These are phyloP conservation scores for Xerocomellus dryophilus DNA, from an alignment of 768 basidiomycete genomes.

Conservation along the genomic window DNA sequence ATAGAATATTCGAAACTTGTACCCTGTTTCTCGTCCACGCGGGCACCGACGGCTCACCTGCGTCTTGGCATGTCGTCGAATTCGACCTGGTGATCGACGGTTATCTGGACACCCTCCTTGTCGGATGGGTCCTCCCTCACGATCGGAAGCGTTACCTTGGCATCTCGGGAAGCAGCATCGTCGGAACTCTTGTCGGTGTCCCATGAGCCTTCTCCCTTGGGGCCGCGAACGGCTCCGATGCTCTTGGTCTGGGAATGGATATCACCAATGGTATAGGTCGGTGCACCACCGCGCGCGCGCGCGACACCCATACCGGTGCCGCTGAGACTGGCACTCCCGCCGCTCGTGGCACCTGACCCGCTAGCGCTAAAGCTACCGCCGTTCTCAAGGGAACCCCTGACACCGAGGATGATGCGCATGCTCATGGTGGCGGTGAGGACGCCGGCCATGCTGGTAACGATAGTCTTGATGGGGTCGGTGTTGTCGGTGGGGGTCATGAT, in stretches of 20 bases:
- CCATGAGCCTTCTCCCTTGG: slow-evolving; percentile 40
- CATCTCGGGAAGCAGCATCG: slow-evolving; percentile 33
- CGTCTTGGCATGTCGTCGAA: slow-evolving; percentile 37
- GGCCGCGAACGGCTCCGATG: slow-evolving; percentile 39
- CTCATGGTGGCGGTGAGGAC: slow-evolving; percentile 87
- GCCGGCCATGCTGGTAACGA: slow-evolving; percentile 81
- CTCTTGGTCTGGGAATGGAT: slow-evolving; percentile 53
- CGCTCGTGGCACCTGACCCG: slow-evolving; percentile 43
- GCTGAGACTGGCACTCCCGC: slow-evolving; percentile 43
- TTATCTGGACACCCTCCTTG: slow-evolving; percentile 52
- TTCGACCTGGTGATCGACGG: slow-evolving; percentile 54
- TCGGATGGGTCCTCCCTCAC: slow-evolving; percentile 28
- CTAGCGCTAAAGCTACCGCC: slow-evolving; percentile 71
- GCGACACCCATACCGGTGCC: slow-evolving; percentile 14
- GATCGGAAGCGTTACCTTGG: slow-evolving; percentile 37
- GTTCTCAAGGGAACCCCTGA: slow-evolving; percentile 68
- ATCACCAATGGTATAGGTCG: slow-evolving; percentile 44
- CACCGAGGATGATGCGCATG: slow-evolving; percentile 79
- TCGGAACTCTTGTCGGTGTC: slow-evolving; percentile 42
- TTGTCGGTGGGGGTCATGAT: slow-evolving; percentile 63
- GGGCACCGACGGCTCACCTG: slow-evolving; percentile 6
- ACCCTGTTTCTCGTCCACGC: not conserved
- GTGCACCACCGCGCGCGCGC: slow-evolving; percentile 26
- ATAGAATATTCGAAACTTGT: not conserved
- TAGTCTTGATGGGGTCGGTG: slow-evolving; percentile 72